Base-by-base conservation (phyloP, 2,329 filamentous ascomycete genomes). In the Aspergillus cejpii region DNA sequence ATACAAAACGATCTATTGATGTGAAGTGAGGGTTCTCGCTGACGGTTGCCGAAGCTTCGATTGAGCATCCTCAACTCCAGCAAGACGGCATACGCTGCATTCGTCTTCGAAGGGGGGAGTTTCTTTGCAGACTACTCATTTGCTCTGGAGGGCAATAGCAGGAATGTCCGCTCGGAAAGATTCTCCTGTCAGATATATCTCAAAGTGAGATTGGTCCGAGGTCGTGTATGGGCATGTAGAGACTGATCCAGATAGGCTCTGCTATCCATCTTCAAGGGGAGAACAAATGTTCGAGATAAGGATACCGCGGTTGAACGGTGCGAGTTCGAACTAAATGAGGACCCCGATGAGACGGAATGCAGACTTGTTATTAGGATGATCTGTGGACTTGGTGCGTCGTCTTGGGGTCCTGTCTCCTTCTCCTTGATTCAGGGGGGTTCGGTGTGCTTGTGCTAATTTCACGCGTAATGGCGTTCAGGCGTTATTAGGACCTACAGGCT, bases 401-500 rank as follows among this genome's bases (percentile, higher is more conserved):
- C 20, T 17, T 20, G 17, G 26, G n/a, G n/a, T n/a, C n/a, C n/a
- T n/a, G n/a, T n/a, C n/a, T 29, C 4, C 12, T 12, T 7, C 24
- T 10, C 7, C 2, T 5, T 29, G n/a, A 12, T 3, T 21, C 12
- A 40, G 8, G 11, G n/a, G n/a, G n/a, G n/a, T n/a, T n/a, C n/a
- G n/a, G n/a, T n/a, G n/a, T n/a, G n/a, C n/a, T n/a, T 26, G 14
- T 39, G 17, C 23, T 39, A 15, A 23, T 19, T 3, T 8, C 12
- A 27, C 17, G 23, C 23, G 14, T 10, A n/a, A 5, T 36, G 10
- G 17, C 11, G 14, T 54, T 6, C 48, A 73, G 79, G 80, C 3
- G 77, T 83, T 37, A 77, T 80, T 24, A 83, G 82, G 61, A 82
- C 77, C 2, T 83, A 81, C 61, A 79, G 76, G 49, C 66, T 84